A percentile compares a stretch with the other conserved stretches of the same genome.
Evolutionary conservation across 148 eudicot species (phyloP).

Genomic region (Mesembryanthemum crystallinum): DNA sequence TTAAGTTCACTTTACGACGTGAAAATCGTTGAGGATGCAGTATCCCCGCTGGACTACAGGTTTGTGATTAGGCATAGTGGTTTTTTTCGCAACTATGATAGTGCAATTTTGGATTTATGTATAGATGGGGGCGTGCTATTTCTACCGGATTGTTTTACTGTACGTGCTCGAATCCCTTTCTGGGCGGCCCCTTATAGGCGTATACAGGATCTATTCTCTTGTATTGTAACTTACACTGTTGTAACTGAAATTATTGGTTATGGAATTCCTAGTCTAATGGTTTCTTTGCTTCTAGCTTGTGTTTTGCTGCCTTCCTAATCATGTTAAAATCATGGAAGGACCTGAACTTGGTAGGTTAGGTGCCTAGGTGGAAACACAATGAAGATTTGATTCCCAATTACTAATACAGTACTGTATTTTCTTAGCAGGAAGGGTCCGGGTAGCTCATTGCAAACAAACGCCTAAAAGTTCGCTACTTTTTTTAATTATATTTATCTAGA

Average conservation of each 20-base stretch:
- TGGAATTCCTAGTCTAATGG: constrained; percentile 13
- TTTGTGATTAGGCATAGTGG: constrained; percentile 13
- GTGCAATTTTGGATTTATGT: constrained; percentile 24
- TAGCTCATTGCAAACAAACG: no score
- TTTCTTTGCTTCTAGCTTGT: not conserved
- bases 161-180: not conserved
- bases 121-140: constrained; percentile 20
- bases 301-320: not conserved
- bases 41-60: not conserved
- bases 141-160: not conserved
- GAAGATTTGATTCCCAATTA: no score
- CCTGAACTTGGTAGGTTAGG: no score
- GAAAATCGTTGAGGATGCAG: constrained; percentile 12
- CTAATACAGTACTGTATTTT: no score
- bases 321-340: no score
- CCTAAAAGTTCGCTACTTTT: no score
- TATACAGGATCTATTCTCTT: constrained; percentile 4
- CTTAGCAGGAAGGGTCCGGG: no score
- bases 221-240: not conserved
- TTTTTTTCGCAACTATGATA: not conserved
- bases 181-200: constrained; percentile 20
- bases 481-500: no score
- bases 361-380: no score
- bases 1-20: no score
- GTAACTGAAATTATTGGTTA: constrained; percentile 19